Evolutionary conservation across 192 early-diverging fungal species (phyloP).

Genomic region (Coemansia sp.): DNA sequence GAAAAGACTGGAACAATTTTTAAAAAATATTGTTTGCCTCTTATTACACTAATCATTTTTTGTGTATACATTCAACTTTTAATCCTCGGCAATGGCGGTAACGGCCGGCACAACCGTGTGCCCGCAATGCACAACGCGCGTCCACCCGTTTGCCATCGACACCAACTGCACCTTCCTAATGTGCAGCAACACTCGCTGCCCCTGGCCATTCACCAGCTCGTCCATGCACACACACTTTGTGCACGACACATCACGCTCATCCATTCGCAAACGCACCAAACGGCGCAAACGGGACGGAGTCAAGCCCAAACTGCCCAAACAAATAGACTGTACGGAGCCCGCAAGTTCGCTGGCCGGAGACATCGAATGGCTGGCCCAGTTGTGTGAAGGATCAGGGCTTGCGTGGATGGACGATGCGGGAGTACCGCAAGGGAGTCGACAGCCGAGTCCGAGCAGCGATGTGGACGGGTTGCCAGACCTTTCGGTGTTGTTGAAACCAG

Average conservation of each 20-base stretch:
- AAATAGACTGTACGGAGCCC: too few relatives aligned
- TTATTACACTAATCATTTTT: too few relatives aligned
- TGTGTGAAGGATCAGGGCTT: conserved; percentile 13
- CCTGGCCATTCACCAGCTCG: conserved; percentile 43
- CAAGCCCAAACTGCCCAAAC: too few relatives aligned
- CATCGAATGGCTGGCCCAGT: conserved; percentile 26
- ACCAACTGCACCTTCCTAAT: conserved; percentile 49
- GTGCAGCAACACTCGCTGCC: conserved; percentile 40
- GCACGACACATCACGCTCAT: conserved; percentile 37
- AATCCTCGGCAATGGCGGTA: too few relatives aligned
- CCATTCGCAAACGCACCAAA: conserved; percentile 43
- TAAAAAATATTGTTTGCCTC: too few relatives aligned
- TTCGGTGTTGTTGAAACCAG: conserved; percentile 16
- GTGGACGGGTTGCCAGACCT: conserved; percentile 28
- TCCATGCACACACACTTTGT: conserved; percentile 38
- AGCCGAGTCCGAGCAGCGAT: conserved; percentile 30
- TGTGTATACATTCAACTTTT: too few relatives aligned
- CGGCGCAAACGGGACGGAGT: conserved; percentile 21
- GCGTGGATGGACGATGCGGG: conserved; percentile 30
- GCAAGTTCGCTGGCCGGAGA: background rate
- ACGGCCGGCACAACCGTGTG: conserved; percentile 7
- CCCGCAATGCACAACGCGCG: conserved; percentile 30
- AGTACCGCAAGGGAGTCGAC: conserved; percentile 33
- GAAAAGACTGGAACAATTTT: too few relatives aligned
- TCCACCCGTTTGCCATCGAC: conserved; percentile 40